phyloP scores from a whole-genome alignment of 2,329 filamentous ascomycete genomes.

The Chrysoporthe deuterocubensis region DNA sequence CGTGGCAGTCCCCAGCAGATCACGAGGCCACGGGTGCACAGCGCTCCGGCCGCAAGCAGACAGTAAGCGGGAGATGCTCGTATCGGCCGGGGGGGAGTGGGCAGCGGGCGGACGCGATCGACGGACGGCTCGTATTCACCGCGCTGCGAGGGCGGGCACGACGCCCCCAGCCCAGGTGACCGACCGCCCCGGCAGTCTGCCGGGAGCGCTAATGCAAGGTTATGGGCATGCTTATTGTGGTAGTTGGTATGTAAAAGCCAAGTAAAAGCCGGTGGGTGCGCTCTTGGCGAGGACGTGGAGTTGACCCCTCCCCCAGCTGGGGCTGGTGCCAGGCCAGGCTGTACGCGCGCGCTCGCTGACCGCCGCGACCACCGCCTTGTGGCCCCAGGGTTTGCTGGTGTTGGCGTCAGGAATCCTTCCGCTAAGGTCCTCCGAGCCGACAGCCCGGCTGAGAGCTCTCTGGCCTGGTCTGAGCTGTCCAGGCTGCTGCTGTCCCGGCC shows the following conservation, averaged over 20 bases:
- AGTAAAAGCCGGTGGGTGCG: background rate
- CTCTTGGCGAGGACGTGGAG: background rate
- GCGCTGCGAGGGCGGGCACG: background rate
- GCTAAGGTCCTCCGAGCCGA: no score
- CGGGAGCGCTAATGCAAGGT: constrained; percentile 7
- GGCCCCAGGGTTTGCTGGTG: no score
- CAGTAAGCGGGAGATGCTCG: background rate
- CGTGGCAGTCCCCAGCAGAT: background rate
- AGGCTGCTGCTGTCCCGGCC: no score
- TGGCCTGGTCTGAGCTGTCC: no score
- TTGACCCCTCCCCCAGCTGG: no score
- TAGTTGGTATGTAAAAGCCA: background rate
- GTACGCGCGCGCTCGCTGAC: no score
- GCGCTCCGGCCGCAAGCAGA: background rate
- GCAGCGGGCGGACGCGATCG: constrained; percentile 22
- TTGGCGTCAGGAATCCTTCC: no score
- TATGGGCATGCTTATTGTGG: background rate
- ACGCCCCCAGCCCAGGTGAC: background rate
- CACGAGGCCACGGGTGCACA: background rate
- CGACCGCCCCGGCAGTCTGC: background rate
- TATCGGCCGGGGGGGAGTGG: constrained; percentile 2
- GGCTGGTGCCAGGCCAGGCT: no score
- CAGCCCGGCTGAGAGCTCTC: no score
- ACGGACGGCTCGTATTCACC: constrained; percentile 22
- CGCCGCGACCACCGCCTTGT: no score